phyloP scores from a whole-genome alignment of 345 rosid species.

The Syzygium grande region DNA sequence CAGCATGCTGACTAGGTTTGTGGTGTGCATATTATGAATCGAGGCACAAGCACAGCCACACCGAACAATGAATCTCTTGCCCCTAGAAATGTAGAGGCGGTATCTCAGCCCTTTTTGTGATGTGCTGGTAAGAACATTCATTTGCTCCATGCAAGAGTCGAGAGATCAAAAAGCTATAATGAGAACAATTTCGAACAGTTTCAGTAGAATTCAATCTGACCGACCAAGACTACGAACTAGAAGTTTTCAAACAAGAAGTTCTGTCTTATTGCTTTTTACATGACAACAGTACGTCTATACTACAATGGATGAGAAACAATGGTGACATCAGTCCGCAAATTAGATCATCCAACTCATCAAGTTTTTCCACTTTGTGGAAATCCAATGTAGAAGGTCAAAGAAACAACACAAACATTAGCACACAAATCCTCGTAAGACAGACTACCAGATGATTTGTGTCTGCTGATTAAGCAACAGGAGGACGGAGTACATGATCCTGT shows the following conservation, averaged over 20 bases:
- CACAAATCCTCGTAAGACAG: not conserved
- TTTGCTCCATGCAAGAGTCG: not conserved
- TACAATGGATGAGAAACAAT: not conserved
- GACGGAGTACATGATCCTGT: slow-evolving; percentile 93
- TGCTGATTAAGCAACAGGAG: slow-evolving; percentile 48
- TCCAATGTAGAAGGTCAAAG: not conserved
- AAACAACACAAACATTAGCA: not conserved
- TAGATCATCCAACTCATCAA: not conserved
- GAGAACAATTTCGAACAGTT: not conserved
- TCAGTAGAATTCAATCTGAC: not conserved
- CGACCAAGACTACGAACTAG: not conserved
- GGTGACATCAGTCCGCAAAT: not conserved
- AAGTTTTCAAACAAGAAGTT: not conserved
- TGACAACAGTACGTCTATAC: not conserved
- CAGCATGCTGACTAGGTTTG: not conserved
- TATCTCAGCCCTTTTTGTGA: not conserved
- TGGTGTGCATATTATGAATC: not conserved
- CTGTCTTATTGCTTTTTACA: not conserved
- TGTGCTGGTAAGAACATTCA: not conserved
- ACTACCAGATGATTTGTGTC: not conserved
- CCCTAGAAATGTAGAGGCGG: not conserved
- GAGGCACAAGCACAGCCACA: not conserved
- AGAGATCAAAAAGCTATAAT: not conserved
- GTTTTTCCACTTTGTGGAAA: not conserved
- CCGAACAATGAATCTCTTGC: not conserved